Percentiles rank a stretch among this genome's conserved stretches.
Evolutionary conservation across 2,329 filamentous ascomycete genomes (phyloP).

Genomic region (Massarina eburnea): DNA sequence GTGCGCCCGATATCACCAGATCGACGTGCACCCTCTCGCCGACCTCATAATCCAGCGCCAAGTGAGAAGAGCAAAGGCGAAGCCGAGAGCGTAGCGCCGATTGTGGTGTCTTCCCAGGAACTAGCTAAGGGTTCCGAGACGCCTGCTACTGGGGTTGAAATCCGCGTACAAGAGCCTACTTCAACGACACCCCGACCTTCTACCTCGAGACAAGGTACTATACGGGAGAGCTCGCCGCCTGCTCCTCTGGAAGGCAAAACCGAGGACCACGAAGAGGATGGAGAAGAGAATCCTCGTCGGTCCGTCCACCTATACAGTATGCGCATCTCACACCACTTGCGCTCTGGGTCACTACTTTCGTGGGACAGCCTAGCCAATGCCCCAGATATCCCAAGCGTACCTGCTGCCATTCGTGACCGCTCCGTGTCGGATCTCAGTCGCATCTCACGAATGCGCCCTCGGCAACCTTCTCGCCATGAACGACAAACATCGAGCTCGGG

Average conservation of each 20-base stretch:
- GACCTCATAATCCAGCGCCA: not conserved
- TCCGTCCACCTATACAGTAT: conserved; percentile 48
- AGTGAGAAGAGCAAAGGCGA: not conserved
- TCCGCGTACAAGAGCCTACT: conserved; percentile 24
- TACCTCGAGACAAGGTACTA: conserved; percentile 10
- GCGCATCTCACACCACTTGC: conserved; percentile 49
- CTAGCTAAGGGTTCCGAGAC: not conserved
- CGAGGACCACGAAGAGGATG: conserved; percentile 8
- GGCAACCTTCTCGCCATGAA: conserved; percentile 19
- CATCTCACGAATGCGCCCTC: conserved; percentile 9
- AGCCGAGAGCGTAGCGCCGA: not conserved
- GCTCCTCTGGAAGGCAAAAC: not conserved
- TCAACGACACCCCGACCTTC: conserved; percentile 18
- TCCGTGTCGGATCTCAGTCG: conserved; percentile 23
- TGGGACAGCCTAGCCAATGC: conserved; percentile 35
- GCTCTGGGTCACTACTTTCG: conserved; percentile 44
- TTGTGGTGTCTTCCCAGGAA: not conserved
- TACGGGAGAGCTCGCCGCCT: conserved; percentile 11
- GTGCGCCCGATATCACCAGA: conserved; percentile 14
- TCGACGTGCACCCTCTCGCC: conserved; percentile 3
- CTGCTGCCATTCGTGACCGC: conserved; percentile 16
- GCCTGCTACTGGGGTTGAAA: conserved; percentile 13
- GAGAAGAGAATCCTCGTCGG: conserved; percentile 19
- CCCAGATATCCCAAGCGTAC: conserved; percentile 19
- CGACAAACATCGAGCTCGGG: conserved; percentile 41